Evolutionary conservation across 2,329 filamentous ascomycete genomes (phyloP).

Genomic region (Arthrinium puccinioides): DNA sequence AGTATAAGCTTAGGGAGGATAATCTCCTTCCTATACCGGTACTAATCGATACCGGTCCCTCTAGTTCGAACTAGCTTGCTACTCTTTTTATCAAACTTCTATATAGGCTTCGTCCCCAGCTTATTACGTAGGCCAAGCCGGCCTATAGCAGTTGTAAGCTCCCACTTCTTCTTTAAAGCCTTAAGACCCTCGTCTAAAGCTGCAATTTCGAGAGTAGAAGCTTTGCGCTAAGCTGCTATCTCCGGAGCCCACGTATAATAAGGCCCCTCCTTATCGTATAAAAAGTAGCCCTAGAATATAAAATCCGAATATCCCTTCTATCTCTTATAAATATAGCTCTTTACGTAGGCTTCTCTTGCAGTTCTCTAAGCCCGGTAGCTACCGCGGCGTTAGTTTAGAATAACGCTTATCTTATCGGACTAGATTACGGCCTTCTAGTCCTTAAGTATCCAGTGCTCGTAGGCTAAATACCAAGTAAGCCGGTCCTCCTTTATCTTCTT

Average conservation of each 20-base stretch:
- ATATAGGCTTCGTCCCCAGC: background rate
- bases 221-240: background rate
- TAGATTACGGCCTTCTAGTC: background rate
- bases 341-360: background rate
- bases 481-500: background rate
- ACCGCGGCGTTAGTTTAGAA: background rate
- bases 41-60: background rate
- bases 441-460: background rate
- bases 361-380: background rate
- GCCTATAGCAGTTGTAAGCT: background rate
- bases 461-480: background rate
- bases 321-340: background rate
- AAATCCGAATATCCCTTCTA: background rate
- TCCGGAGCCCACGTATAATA: background rate
- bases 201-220: background rate
- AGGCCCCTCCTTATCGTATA: background rate
- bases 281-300: background rate
- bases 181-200: background rate
- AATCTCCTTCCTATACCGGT: background rate
- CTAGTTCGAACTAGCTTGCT: background rate
- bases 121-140: background rate
- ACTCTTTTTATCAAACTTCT: background rate
- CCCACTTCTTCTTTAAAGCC: background rate
- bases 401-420: background rate
- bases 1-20: background rate